phyloP scores from a whole-genome alignment of 225 moss, liverwort and hornwort species.

The Pseudoscleropodium purum region DNA sequence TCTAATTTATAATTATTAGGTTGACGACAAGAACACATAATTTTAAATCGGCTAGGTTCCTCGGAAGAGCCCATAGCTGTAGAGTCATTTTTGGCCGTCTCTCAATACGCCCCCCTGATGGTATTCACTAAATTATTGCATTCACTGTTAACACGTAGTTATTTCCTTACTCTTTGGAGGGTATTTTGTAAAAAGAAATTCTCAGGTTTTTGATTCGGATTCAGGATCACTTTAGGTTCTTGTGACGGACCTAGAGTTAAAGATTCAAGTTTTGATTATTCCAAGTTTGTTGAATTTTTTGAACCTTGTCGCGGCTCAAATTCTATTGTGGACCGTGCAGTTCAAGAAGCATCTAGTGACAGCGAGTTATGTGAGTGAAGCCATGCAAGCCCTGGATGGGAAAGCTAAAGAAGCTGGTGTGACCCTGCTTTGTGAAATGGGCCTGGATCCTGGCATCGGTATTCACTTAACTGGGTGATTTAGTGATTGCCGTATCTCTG shows the following conservation, averaged over 20 bases:
- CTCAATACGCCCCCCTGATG: background rate
- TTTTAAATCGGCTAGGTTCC: background rate
- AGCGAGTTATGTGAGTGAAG: constrained; percentile 84
- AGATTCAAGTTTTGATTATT: background rate
- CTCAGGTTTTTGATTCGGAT: background rate
- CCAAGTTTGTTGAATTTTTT: background rate
- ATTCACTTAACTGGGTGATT: background rate
- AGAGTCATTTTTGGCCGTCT: background rate
- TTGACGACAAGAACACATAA: background rate
- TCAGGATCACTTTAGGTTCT: background rate
- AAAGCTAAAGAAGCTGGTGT: constrained; percentile 73
- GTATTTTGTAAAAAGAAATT: background rate
- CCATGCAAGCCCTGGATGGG: constrained; percentile 66
- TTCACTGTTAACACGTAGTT: background rate
- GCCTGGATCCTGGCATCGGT: constrained; percentile 96
- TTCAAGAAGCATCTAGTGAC: constrained; percentile 79
- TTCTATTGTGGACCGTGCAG: constrained; percentile 23
- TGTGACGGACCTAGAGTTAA: background rate
- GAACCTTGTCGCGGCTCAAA: background rate
- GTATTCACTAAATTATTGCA: background rate
- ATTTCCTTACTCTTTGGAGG: background rate
- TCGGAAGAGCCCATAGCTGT: background rate
- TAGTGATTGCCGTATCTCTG: background rate
- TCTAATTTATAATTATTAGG: background rate
- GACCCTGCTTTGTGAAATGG: constrained; percentile 91